Conservation (phyloP, 1,284 basidiomycete genomes). For the Phellopilus nigrolimitatus region DNA sequence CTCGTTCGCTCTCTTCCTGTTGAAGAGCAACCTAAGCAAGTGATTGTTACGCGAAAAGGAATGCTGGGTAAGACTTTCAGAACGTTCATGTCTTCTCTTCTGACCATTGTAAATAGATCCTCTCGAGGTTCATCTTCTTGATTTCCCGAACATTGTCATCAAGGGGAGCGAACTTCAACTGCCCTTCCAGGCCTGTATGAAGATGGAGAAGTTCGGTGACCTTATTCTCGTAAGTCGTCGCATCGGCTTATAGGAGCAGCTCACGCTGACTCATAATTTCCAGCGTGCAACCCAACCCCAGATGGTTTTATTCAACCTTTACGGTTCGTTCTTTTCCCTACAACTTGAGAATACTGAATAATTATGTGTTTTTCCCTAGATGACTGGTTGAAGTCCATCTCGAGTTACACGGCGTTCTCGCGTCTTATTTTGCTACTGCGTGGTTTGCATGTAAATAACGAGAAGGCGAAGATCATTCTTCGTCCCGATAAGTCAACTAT, state of each 20-base stretch:
- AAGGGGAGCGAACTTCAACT: constrained; percentile 98
- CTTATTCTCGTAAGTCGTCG: constrained; percentile 74
- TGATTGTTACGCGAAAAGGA: constrained; percentile 99
- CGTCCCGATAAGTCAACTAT: constrained; percentile 93
- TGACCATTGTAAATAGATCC: constrained; percentile 54
- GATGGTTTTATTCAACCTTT: constrained; percentile 98
- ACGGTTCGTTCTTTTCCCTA: constrained; percentile 45
- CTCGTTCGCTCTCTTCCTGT: constrained; percentile 95
- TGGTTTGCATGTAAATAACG: constrained; percentile 98
- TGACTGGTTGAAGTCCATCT: constrained; percentile 99
- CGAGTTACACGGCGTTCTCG: constrained; percentile 98
- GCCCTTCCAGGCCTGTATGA: constrained; percentile 99
- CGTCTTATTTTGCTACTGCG: constrained; percentile 93
- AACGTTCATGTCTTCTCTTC: background rate
- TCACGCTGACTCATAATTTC: constrained; percentile 19
- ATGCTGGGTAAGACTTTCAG: constrained; percentile 72
- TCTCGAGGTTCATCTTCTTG: constrained; percentile 95
- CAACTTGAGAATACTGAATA: constrained; percentile 3
- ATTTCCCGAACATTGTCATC: constrained; percentile 99
- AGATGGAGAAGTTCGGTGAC: constrained; percentile 99
- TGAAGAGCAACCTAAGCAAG: constrained; percentile 99
- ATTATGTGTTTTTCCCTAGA: constrained; percentile 41
- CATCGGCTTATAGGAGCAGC: background rate
- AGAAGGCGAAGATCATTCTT: constrained; percentile 95
- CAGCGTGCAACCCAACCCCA: constrained; percentile 96